These are phyloP conservation scores for Piloderma croceum DNA, from an alignment of 768 basidiomycete genomes.

Conservation along the genomic window DNA sequence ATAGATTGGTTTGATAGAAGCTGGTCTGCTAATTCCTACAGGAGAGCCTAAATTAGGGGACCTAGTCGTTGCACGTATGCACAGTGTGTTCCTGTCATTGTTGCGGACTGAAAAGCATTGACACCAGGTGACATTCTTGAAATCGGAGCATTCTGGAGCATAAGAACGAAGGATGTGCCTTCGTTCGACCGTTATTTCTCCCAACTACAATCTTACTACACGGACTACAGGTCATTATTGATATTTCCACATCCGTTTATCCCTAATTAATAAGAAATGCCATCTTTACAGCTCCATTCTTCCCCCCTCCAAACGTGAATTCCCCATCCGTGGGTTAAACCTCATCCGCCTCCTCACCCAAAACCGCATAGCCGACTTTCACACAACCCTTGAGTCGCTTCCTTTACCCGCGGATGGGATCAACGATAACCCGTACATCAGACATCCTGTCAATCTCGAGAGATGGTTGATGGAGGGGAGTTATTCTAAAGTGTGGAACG, in stretches of 20 bases:
- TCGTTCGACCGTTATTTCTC: constrained; percentile 95
- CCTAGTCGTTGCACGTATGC: constrained; percentile 69
- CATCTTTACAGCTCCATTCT: constrained; percentile 51
- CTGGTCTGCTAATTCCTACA: constrained; percentile 72
- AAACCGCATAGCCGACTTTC: constrained; percentile 96
- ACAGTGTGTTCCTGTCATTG: background rate
- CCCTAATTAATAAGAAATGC: constrained; percentile 1
- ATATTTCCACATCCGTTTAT: constrained; percentile 9
- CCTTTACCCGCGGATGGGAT: constrained; percentile 64
- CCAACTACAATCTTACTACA: constrained; percentile 86
- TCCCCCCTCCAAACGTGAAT: constrained; percentile 81
- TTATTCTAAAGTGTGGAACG: constrained; percentile 97
- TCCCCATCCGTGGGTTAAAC: constrained; percentile 84
- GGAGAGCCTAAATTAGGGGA: constrained; percentile 59
- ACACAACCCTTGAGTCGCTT: constrained; percentile 91
- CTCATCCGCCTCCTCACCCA: constrained; percentile 92
- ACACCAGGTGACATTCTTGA: constrained; percentile 85
- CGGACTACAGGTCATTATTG: constrained; percentile 67
- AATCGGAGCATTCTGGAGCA: constrained; percentile 91
- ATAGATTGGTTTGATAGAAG: constrained; percentile 73
- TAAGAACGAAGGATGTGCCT: constrained; percentile 81
- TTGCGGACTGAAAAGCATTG: no score
- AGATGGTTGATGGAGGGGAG: constrained; percentile 98
- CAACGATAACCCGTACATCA: constrained; percentile 64
- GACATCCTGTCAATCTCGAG: constrained; percentile 88